Conservation (phyloP, 2,329 filamentous ascomycete genomes). For the Trichoderma citrinoviride region DNA sequence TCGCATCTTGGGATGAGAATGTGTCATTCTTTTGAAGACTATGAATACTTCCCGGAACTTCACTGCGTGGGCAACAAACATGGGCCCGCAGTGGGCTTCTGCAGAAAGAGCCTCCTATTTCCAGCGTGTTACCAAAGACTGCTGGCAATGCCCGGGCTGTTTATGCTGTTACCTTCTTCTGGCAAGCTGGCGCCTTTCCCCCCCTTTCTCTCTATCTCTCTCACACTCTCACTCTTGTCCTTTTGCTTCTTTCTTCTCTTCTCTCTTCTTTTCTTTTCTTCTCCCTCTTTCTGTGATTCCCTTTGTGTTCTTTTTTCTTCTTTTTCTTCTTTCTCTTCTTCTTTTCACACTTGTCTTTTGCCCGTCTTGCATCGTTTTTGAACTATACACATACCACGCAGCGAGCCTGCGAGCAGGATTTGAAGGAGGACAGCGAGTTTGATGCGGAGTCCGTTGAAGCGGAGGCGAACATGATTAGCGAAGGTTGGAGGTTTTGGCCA, state of each 20-base stretch:
- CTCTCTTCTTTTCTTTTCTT: background rate
- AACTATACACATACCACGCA: conserved; percentile 37
- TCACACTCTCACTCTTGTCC: conserved; percentile 1
- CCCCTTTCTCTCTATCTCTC: conserved; percentile 6
- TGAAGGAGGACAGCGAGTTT: conserved; percentile 20
- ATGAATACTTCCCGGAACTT: conserved; percentile 15
- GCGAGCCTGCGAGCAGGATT: conserved; percentile 36
- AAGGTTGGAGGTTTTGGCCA: conserved; percentile 28
- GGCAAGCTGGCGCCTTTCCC: conserved; percentile 20
- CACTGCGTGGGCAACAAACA: background rate
- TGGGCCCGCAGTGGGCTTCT: background rate
- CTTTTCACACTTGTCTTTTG: conserved; percentile 19
- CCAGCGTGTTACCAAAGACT: conserved; percentile 8
- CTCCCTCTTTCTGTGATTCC: conserved; percentile 27
- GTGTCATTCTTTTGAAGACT: conserved; percentile 28
- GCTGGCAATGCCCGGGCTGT: conserved; percentile 5
- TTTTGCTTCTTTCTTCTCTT: background rate
- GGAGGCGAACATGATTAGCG: conserved; percentile 30
- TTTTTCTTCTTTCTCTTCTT: background rate
- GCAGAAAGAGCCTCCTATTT: background rate
- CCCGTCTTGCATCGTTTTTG: conserved; percentile 28
- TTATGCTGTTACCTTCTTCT: conserved; percentile 8
- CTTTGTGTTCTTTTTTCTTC: conserved; percentile 22
- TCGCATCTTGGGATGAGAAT: conserved; percentile 24
- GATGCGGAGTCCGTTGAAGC: conserved; percentile 29